Evolutionary conservation across 148 eudicot genomes (phyloP).

Genomic region (Chenopodium album): DNA sequence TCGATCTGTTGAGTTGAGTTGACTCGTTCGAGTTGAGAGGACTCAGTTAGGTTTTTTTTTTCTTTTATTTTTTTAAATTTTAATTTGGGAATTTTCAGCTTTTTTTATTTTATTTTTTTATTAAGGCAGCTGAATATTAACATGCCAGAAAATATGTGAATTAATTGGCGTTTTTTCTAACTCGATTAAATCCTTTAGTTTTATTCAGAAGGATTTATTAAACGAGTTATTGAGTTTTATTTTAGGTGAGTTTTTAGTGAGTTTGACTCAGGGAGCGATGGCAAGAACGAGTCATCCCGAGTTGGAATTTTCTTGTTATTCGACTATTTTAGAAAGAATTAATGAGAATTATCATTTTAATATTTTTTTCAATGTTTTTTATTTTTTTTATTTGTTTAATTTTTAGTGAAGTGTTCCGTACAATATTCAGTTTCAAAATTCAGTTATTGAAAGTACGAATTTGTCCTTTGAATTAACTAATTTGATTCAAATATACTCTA

Average conservation of each 20-base stretch:
- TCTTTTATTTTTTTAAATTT: neutral
- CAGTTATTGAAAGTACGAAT: neutral
- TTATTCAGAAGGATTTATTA: constrained; percentile 2
- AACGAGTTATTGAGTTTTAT: constrained; percentile 23
- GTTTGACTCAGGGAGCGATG: constrained; percentile 19
- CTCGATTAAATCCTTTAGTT: constrained; percentile 16
- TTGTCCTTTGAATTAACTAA: neutral
- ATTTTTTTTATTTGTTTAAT: neutral
- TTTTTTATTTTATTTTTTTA: neutral
- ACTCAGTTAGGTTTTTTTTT: constrained; percentile 2
- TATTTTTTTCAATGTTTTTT: neutral
- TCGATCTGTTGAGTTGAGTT: constrained; percentile 25
- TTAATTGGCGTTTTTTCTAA: constrained; percentile 23
- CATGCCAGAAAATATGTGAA: constrained; percentile 12
- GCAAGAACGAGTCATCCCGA: constrained; percentile 26
- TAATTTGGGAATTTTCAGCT: neutral
- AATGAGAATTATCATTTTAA: neutral
- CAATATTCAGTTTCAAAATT: neutral
- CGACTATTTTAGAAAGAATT: neutral
- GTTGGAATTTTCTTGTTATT: constrained; percentile 7
- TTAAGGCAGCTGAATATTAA: constrained; percentile 13
- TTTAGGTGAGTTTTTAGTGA: constrained; percentile 3
- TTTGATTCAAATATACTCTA: neutral
- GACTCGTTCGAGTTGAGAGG: neutral
- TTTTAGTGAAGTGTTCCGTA: neutral